These are phyloP conservation scores for Viridothelium virens DNA, from an alignment of 495 filamentous ascomycete genomes.

Conservation along the genomic window DNA sequence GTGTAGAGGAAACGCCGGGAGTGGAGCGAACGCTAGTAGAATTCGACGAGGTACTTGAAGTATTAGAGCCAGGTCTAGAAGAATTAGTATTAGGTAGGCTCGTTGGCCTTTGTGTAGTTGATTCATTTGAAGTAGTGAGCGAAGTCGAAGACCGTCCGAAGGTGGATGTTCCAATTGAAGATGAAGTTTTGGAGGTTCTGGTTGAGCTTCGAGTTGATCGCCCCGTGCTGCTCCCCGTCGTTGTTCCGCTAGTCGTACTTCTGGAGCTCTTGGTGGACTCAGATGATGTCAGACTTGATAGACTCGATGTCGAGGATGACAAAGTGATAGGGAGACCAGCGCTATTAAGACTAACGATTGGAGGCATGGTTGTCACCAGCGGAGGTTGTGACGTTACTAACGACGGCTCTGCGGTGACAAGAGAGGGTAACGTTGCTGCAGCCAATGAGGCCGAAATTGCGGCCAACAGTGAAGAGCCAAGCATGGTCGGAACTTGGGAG, in stretches of 20 bases:
- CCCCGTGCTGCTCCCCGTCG: not conserved
- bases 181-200: not conserved
- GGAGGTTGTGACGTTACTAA: not conserved
- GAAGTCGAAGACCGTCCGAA: not conserved
- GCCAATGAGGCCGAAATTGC: not conserved
- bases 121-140: not conserved
- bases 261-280: not conserved
- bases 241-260: not conserved
- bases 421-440: not conserved
- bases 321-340: slow-evolving; percentile 1
- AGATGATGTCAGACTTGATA: not conserved
- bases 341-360: slow-evolving; percentile 2
- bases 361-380: not conserved
- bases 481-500: slow-evolving; percentile 1
- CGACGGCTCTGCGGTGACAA: not conserved
- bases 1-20: not conserved
- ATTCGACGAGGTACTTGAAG: not conserved
- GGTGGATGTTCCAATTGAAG: not conserved
- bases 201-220: not conserved
- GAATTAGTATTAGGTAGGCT: not conserved
- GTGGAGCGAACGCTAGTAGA: not conserved
- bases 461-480: not conserved
- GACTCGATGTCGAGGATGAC: not conserved
- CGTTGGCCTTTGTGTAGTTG: not conserved
- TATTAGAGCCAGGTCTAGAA: not conserved